Evolutionary conservation across 441 rosid genomes (phyloP).

Genomic region (Populus tomentosa): DNA sequence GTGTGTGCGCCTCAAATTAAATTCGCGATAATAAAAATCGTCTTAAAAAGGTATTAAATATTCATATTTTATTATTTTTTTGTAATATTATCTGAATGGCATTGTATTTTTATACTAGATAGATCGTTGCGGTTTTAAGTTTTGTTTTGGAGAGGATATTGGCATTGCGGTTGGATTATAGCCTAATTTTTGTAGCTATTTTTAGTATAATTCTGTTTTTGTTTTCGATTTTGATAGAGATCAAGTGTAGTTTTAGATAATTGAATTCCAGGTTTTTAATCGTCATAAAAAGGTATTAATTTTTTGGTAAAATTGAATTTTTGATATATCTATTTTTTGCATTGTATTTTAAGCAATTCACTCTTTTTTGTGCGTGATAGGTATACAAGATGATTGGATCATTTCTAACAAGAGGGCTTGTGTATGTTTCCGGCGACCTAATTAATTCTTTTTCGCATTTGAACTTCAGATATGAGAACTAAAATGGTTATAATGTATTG

Average conservation of each 20-base stretch:
- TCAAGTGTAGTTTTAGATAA: neutral
- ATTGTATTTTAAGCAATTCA: neutral
- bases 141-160: neutral
- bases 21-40: neutral
- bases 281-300: constrained; percentile 3
- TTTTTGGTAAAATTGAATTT: neutral
- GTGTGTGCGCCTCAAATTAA: neutral
- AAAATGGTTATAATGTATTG: constrained; percentile 13
- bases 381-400: constrained; percentile 87
- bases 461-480: neutral
- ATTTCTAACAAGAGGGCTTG: constrained; percentile 91
- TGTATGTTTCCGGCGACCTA: constrained; percentile 47
- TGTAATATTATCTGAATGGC: too few species aligned
- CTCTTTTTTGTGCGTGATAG: constrained; percentile 18
- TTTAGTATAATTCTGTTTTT: neutral
- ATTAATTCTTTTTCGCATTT: constrained; percentile 9
- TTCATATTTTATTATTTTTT: neutral
- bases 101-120: neutral
- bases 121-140: neutral
- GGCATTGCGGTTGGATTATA: neutral
- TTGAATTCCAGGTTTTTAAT: neutral
- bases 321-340: neutral
- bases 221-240: neutral
- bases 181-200: neutral
- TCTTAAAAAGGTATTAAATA: neutral